phyloP scores from a whole-genome alignment of 192 early-diverging fungal species.

The Phycomyces nitens region DNA sequence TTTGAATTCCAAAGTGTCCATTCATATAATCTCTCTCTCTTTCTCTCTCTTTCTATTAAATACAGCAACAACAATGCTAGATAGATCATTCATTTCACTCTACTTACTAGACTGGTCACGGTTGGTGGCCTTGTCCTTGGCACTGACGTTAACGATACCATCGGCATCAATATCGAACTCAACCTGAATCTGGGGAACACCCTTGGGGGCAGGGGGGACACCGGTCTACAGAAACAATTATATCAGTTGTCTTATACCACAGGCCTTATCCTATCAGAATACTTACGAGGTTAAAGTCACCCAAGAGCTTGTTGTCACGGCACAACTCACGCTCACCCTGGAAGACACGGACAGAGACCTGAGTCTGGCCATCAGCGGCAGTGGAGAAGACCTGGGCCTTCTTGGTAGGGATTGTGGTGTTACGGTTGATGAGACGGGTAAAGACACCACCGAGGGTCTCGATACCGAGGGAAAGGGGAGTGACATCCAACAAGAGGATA shows the following conservation, averaged over 20 bases:
- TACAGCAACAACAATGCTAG: too few species aligned
- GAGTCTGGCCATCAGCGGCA: conserved; percentile 92
- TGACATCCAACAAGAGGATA: conserved; percentile 91
- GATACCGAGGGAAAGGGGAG: conserved; percentile 94
- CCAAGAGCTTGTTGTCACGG: conserved; percentile 94
- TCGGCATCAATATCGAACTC: conserved; percentile 98
- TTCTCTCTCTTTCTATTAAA: neutral
- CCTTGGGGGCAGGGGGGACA: conserved; percentile 89
- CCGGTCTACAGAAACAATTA: too few species aligned
- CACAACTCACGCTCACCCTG: conserved; percentile 96
- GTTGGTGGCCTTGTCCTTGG: conserved; percentile 92
- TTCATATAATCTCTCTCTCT: too few species aligned
- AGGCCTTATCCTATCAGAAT: neutral
- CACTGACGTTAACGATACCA: conserved; percentile 94
- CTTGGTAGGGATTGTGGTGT: conserved; percentile 98
- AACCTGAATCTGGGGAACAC: conserved; percentile 94
- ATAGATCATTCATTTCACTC: neutral
- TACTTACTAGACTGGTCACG: conserved; percentile 73
- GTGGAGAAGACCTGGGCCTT: conserved; percentile 96
- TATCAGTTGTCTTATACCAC: too few species aligned
- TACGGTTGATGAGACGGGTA: conserved; percentile 90
- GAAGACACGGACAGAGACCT: conserved; percentile 93
- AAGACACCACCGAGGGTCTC: conserved; percentile 95
- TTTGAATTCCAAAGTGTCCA: too few species aligned
- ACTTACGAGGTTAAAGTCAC: conserved; percentile 82